Evolutionary conservation across 1,139 yeast genomes (phyloP).

Genomic region (Magnusiomyces sp.): DNA sequence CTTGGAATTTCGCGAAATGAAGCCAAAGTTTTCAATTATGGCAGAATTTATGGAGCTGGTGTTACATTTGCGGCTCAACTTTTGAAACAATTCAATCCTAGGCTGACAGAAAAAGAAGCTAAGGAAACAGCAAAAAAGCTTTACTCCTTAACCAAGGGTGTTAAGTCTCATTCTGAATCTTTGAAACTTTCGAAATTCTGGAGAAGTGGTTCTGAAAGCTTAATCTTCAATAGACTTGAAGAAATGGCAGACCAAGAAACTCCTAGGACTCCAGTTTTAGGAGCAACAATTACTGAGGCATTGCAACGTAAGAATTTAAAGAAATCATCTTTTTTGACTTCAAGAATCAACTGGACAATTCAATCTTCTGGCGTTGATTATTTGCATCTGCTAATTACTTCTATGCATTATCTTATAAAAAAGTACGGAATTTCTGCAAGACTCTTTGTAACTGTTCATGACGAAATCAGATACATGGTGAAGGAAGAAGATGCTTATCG

Average conservation of each 20-base stretch:
- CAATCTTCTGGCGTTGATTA: constrained; percentile 98
- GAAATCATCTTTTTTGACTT: constrained; percentile 61
- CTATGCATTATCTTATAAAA: constrained; percentile 76
- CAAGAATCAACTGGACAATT: constrained; percentile 95
- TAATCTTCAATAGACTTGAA: constrained; percentile 83
- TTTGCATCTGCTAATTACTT: constrained; percentile 69
- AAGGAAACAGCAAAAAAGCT: constrained; percentile 54
- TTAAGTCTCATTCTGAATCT: constrained; percentile 29
- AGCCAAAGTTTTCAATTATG: constrained; percentile 93
- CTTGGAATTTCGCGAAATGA: constrained; percentile 84
- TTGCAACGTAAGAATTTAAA: constrained; percentile 58
- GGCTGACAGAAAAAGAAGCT: constrained; percentile 61
- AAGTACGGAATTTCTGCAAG: constrained; percentile 69
- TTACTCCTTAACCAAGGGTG: constrained; percentile 81
- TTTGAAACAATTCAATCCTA: constrained; percentile 73
- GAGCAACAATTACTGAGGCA: constrained; percentile 90
- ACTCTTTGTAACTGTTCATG: constrained; percentile 83
- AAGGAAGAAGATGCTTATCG: constrained; percentile 63
- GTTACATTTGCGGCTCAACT: constrained; percentile 76
- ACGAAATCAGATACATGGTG: constrained; percentile 79
- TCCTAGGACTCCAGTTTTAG: constrained; percentile 86
- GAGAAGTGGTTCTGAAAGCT: constrained; percentile 92
- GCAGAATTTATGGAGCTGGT: constrained; percentile 97
- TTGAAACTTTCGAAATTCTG: constrained; percentile 37
- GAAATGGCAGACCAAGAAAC: constrained; percentile 74